phyloP scores from a whole-genome alignment of 257 asterid species.

The Solanum habrochaites region DNA sequence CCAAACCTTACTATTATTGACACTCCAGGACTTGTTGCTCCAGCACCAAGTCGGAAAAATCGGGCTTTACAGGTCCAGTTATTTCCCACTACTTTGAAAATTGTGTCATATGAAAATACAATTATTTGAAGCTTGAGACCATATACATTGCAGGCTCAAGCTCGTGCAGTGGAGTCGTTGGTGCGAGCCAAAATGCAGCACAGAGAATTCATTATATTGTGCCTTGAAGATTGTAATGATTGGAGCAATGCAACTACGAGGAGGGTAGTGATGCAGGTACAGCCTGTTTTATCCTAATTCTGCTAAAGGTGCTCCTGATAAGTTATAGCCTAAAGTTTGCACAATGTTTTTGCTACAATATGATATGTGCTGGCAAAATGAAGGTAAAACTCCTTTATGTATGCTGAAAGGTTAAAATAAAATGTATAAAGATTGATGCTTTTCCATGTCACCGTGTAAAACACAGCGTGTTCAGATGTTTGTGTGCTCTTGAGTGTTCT shows the following conservation, averaged over 20 bases:
- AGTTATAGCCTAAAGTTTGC: background rate
- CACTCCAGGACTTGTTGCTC: constrained; percentile 95
- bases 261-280: constrained; percentile 94
- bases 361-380: background rate
- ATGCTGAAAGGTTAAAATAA: background rate
- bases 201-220: constrained; percentile 82
- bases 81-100: background rate
- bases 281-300: background rate
- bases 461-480: background rate
- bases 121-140: constrained; percentile 9
- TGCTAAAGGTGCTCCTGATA: background rate
- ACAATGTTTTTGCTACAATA: background rate
- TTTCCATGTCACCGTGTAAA: background rate
- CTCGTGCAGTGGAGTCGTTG: constrained; percentile 86
- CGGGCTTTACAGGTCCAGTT: constrained; percentile 73
- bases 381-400: background rate
- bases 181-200: constrained; percentile 97
- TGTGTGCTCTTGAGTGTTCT: background rate
- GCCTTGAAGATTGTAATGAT: constrained; percentile 97
- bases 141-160: constrained; percentile 56
- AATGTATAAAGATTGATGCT: background rate
- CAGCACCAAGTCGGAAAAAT: constrained; percentile 84
- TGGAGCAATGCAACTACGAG: constrained; percentile 96
- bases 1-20: constrained; percentile 90
- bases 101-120: constrained; percentile 1